Conservation (phyloP, 1,284 basidiomycete species). For the Macrocystidia cucumis region DNA sequence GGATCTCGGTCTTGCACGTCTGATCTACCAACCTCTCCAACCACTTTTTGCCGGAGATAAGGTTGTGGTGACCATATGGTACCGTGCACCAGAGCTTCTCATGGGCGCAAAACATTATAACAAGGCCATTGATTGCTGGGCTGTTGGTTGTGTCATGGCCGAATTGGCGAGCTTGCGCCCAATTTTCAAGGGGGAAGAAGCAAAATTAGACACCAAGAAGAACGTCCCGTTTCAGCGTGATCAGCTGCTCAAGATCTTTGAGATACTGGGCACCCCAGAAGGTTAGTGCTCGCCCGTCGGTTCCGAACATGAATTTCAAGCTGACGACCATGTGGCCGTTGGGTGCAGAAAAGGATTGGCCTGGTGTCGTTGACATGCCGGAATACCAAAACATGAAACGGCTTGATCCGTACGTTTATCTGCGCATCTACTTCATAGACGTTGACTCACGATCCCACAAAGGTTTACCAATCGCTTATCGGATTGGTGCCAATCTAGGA, state of each 20-base stretch:
- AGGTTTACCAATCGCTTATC: slow-evolving; percentile 63
- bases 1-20: slow-evolving; percentile 89
- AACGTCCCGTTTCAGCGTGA: slow-evolving; percentile 93
- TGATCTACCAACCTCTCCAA: slow-evolving; percentile 82
- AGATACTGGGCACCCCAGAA: slow-evolving; percentile 87
- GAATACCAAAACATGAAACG: slow-evolving; percentile 82
- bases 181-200: slow-evolving; percentile 99
- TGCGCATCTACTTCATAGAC: slow-evolving; percentile 6
- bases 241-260: slow-evolving; percentile 92
- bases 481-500: slow-evolving; percentile 74
- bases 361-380: slow-evolving; percentile 79
- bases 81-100: slow-evolving; percentile 91
- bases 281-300: slow-evolving; percentile 34
- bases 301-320: neutral
- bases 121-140: slow-evolving; percentile 93
- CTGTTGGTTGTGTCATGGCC: slow-evolving; percentile 94
- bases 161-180: slow-evolving; percentile 90
- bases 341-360: slow-evolving; percentile 74
- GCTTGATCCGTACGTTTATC: slow-evolving; percentile 58
- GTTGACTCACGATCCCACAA: slow-evolving; percentile 1
- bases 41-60: slow-evolving; percentile 89
- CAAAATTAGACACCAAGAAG: slow-evolving; percentile 90
- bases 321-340: slow-evolving; percentile 1
- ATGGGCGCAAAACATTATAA: slow-evolving; percentile 97
- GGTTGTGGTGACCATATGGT: slow-evolving; percentile 99